Evolutionary conservation across 306 rosid species (phyloP).

Genomic region (Sophora flavescens): DNA sequence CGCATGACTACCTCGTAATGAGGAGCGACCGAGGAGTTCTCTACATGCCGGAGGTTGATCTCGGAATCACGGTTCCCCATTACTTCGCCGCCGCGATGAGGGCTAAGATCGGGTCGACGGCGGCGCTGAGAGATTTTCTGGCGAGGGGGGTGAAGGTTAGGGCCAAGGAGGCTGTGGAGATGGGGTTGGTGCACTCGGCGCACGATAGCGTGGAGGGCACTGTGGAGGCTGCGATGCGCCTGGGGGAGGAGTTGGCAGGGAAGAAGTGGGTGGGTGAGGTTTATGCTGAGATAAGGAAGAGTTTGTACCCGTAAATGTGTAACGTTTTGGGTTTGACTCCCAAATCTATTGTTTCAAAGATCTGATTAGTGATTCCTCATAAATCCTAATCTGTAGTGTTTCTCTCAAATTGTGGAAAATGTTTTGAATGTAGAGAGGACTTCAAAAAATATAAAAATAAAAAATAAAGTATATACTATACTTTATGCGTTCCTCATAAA

Average conservation of each 20-base stretch:
- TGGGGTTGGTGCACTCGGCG: conserved; percentile 68
- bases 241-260: conserved; percentile 56
- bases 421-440: too few species aligned
- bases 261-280: conserved; percentile 63
- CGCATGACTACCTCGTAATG: conserved; percentile 70
- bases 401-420: too few species aligned
- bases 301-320: conserved; percentile 61
- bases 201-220: conserved; percentile 54
- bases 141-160: conserved; percentile 56
- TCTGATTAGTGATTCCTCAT: conserved; percentile 19
- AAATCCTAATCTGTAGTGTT: too few species aligned
- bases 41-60: conserved; percentile 72
- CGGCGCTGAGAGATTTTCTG: conserved; percentile 51
- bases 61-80: conserved; percentile 60
- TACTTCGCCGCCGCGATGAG: conserved; percentile 52
- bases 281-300: conserved; percentile 64
- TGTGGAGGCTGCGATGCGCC: conserved; percentile 53
- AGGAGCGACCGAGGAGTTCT: conserved; percentile 60
- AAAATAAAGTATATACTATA: too few species aligned
- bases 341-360: conserved; percentile 23
- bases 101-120: conserved; percentile 52
- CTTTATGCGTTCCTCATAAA: too few species aligned
- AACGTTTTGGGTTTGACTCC: conserved; percentile 46
- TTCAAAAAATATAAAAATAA: too few species aligned
- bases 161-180: conserved; percentile 59